These are phyloP conservation scores for Heritiera fomes DNA, from an alignment of 345 rosid genomes.

Conservation along the genomic window DNA sequence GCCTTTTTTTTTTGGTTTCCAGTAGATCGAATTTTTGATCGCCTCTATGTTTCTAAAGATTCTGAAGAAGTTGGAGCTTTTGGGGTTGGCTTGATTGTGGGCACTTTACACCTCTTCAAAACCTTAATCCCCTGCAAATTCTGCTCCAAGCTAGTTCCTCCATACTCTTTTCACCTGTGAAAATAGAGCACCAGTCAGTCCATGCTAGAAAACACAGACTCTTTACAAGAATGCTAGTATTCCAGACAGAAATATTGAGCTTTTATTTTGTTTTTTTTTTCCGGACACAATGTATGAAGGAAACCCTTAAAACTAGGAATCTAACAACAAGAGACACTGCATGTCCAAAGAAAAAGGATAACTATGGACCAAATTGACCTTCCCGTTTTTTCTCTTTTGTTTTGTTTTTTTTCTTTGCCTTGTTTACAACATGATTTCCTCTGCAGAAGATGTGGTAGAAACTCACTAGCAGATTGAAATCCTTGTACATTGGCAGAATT, in stretches of 20 bases:
- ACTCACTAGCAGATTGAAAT: not conserved
- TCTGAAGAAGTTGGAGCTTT: slow-evolving; percentile 10
- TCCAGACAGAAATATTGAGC: not conserved
- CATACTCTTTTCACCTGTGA: slow-evolving; percentile 29
- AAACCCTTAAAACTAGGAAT: not conserved
- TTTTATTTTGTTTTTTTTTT: not conserved
- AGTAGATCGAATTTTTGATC: not conserved
- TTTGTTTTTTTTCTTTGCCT: not conserved
- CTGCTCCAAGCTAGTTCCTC: slow-evolving; percentile 3
- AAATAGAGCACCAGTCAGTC: not conserved
- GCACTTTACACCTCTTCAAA: slow-evolving; percentile 30
- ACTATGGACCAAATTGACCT: not conserved
- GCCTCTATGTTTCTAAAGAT: not conserved
- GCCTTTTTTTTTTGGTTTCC: not conserved
- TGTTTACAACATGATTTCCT: not conserved
- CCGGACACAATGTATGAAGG: not conserved
- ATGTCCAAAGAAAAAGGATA: not conserved
- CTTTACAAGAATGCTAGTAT: not conserved
- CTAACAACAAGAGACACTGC: not conserved
- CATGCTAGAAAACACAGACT: not conserved
- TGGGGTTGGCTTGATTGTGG: slow-evolving; percentile 26
- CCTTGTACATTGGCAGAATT: not conserved
- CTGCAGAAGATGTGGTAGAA: not conserved
- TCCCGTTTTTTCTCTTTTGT: not conserved
- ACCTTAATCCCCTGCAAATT: slow-evolving; percentile 19